Evolutionary conservation across 1,284 basidiomycete species (phyloP).

Genomic region (Apiotrichum akiyoshidainum): DNA sequence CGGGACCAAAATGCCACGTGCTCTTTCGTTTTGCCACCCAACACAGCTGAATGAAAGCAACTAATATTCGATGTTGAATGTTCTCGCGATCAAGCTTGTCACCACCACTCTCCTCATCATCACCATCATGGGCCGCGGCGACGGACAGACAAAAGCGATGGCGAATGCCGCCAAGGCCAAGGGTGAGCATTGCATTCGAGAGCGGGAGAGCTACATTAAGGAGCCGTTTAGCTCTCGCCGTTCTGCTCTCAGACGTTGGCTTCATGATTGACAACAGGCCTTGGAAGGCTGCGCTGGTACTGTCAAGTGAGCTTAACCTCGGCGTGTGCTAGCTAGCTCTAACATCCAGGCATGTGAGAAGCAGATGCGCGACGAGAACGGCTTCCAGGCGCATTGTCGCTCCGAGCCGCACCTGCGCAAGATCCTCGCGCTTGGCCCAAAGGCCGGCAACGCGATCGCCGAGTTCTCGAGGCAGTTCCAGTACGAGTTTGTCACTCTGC

Average conservation of each 20-base stretch:
- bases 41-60: too few relatives aligned
- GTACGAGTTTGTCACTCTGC: constrained; percentile 80
- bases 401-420: constrained; percentile 72
- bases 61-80: too few relatives aligned
- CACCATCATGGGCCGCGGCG: constrained; percentile 55
- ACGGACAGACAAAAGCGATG: constrained; percentile 83
- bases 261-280: constrained; percentile 48
- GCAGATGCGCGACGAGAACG: constrained; percentile 86
- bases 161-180: constrained; percentile 96
- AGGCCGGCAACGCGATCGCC: constrained; percentile 84
- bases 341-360: constrained; percentile 68
- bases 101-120: background rate
- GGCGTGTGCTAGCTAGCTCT: background rate
- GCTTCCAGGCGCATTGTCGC: constrained; percentile 60
- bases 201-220: too few relatives aligned
- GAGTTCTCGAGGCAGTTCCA: constrained; percentile 89
- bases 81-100: background rate
- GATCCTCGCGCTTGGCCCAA: constrained; percentile 91
- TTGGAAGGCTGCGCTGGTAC: constrained; percentile 90
- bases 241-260: background rate
- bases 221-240: background rate
- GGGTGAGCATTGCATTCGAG: too few relatives aligned
- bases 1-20: too few relatives aligned
- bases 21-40: too few relatives aligned
- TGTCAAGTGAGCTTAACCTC: constrained; percentile 96